Base-by-base conservation (phyloP, 805 yeast species). In the Kuraishia hungarica region DNA sequence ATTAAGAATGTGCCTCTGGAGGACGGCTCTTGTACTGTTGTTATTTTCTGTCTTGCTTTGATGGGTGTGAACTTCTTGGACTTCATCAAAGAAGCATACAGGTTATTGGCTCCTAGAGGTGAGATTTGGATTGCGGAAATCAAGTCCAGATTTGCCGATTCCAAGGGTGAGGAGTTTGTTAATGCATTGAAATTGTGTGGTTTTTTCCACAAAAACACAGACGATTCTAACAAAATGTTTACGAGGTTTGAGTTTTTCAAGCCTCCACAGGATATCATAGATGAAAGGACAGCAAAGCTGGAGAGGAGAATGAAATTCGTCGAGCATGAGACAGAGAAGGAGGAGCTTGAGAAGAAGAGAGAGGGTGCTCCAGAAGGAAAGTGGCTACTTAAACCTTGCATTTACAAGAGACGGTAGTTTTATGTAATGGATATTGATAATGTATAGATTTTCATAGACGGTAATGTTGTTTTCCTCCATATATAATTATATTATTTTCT, bases 31-130 rank as follows among this genome's bases (percentile, higher is more conserved):
- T 90, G 94, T 63, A 81, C 91, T 23, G 77, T 94, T 50, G 99
- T 89, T n/a, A 81, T 94, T 5, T 94, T 92, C 70, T 94, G 99
- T 69, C 76, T 94, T 52, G 94, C 98, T 0, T 75, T 94, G 57
- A 94, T 94, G 99, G 99, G 99, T 2, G 93, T 98, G 2, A 94
- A 94, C 66, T 91, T 93, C 67, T 73, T 92, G 58, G 98, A 94
- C 66, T 94, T 94, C 66, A 82, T 94, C 54, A 77, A 84, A 56
- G 99, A 94, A 67, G 98, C 97, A 0, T 79, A 87, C 65, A 78
- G 99, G 64, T 76, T 94, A 19, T 74, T 94, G 54, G 85, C 90
- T 10, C 97, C 97, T 49, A 78, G 90, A 57, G 98, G 99, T 26
- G 97, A 93, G 67, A 72, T 94, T 51, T 94, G 99, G 99, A 90